These are phyloP conservation scores for Calonectria naviculata DNA, from an alignment of 2,329 filamentous ascomycete genomes.

Conservation along the genomic window DNA sequence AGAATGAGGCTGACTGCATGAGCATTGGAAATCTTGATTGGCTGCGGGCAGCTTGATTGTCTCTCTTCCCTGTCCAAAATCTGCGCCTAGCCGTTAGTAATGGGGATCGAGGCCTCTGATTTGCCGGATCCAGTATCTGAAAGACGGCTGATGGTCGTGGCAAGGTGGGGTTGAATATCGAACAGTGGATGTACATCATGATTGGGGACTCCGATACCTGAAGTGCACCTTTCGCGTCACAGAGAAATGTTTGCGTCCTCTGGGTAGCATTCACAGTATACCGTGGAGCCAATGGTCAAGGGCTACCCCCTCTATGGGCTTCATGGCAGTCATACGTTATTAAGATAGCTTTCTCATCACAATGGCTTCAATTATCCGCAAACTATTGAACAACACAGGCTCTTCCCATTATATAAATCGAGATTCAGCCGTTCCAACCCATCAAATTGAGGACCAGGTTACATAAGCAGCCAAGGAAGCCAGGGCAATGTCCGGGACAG, in stretches of 20 bases:
- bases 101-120: neutral
- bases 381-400: no score
- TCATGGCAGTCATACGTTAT: no score
- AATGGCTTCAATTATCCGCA: no score
- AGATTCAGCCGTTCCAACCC: no score
- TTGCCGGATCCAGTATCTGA: neutral
- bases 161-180: neutral
- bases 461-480: neutral
- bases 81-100: neutral
- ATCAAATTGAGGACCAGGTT: neutral
- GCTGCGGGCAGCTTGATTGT: neutral
- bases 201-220: neutral
- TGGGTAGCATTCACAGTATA: no score
- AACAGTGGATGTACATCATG: no score
- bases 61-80: neutral
- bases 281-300: no score
- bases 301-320: no score
- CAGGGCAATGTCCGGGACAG: neutral
- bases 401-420: no score
- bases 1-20: neutral
- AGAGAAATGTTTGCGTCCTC: no score
- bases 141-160: no score
- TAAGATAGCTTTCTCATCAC: no score
- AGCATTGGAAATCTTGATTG: neutral
- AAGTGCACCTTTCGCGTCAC: neutral